Conservation (phyloP, 176 grass and related monocot species). For the Hsuehochloa calcarea region DNA sequence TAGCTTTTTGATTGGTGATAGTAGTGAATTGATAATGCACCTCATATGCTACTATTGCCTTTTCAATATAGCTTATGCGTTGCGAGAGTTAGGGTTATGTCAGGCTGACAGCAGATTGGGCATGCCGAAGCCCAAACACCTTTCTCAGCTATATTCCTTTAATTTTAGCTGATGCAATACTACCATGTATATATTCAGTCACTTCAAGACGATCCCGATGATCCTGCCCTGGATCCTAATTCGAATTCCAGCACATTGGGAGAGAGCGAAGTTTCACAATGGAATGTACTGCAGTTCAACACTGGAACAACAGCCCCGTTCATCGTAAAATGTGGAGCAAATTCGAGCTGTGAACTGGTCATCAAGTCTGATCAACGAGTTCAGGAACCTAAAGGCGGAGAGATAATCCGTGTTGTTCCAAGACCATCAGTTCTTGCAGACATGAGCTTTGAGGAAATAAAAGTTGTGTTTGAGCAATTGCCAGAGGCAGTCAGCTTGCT, state of each 20-base stretch:
- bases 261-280: slow-evolving; percentile 82
- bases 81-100: not conserved
- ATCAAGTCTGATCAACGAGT: slow-evolving; percentile 76
- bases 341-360: slow-evolving; percentile 82
- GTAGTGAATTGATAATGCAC: slow-evolving; percentile 1
- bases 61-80: slow-evolving; percentile 19
- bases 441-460: slow-evolving; percentile 89
- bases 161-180: slow-evolving; percentile 23
- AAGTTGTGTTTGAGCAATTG: slow-evolving; percentile 68
- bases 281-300: slow-evolving; percentile 97
- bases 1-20: slow-evolving; percentile 1
- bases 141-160: slow-evolving; percentile 3
- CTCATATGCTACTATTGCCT: not conserved
- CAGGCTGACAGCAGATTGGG: not conserved
- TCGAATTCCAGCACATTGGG: slow-evolving; percentile 47
- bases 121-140: not conserved
- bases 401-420: slow-evolving; percentile 85
- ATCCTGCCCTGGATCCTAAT: slow-evolving; percentile 40
- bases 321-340: slow-evolving; percentile 96
- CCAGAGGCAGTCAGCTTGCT: slow-evolving; percentile 95
- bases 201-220: slow-evolving; percentile 62
- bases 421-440: slow-evolving; percentile 76
- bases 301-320: slow-evolving; percentile 82
- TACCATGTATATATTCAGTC: slow-evolving; percentile 54
- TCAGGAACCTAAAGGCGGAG: slow-evolving; percentile 83